Conservation (phyloP, 352 stramenopile genomes). For the Phytopythium cucurbitacearum region DNA sequence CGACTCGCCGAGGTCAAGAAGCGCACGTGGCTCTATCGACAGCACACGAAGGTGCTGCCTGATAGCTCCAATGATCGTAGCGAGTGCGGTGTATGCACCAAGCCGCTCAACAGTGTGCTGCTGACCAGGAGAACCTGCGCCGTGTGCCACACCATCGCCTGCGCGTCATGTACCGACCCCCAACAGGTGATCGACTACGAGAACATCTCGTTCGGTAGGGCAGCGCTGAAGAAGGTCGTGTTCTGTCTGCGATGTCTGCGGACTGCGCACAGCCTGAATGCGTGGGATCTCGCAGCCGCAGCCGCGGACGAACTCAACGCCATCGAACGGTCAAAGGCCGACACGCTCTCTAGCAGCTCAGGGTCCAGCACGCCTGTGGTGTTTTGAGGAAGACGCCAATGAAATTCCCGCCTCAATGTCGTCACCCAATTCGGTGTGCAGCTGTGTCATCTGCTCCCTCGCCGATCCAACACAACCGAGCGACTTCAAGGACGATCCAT, state of each 20-base stretch:
- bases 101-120: constrained; percentile 7
- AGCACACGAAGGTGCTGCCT: constrained; percentile 7
- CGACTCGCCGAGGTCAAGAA: constrained; percentile 52
- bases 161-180: neutral
- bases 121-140: neutral
- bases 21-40: constrained; percentile 29
- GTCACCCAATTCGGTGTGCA: too few species aligned
- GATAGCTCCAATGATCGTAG: constrained; percentile 10
- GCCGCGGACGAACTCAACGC: too few species aligned
- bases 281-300: constrained; percentile 2
- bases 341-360: too few species aligned
- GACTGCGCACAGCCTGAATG: neutral
- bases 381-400: too few species aligned
- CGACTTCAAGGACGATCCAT: too few species aligned
- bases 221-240: neutral
- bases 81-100: constrained; percentile 27
- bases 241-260: constrained; percentile 1
- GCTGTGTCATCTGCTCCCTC: too few species aligned
- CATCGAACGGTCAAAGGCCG: too few species aligned
- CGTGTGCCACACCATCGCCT: neutral
- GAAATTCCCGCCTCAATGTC: too few species aligned
- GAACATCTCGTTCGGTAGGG: neutral
- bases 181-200: constrained; percentile 2
- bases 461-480: too few species aligned
- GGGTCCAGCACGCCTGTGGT: too few species aligned